These are phyloP conservation scores for Aspergillus proliferans DNA, from an alignment of 2,329 filamentous ascomycete species.

Conservation along the genomic window DNA sequence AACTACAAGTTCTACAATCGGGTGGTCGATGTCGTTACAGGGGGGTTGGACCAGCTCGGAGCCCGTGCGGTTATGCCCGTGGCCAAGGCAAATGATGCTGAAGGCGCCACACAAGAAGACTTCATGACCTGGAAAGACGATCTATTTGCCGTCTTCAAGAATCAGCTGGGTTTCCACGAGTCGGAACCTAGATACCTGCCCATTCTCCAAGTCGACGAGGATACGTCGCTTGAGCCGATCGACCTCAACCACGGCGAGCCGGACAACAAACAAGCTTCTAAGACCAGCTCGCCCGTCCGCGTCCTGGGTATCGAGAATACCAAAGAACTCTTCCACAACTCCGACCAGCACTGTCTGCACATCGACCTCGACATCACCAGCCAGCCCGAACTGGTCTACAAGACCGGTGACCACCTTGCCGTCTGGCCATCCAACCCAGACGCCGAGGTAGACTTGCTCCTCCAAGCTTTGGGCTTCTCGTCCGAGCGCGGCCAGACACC, in stretches of 20 bases:
- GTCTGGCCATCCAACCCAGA: conserved; percentile 88
- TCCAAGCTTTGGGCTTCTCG: conserved; percentile 62
- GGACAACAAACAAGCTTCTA: conserved; percentile 65
- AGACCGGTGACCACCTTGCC: conserved; percentile 87
- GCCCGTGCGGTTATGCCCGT: conserved; percentile 70
- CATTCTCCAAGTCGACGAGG: conserved; percentile 67
- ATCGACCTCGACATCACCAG: conserved; percentile 80
- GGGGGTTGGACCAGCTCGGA: conserved; percentile 67
- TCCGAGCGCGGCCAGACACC: conserved; percentile 17
- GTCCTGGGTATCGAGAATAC: conserved; percentile 78
- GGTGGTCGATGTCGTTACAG: conserved; percentile 81
- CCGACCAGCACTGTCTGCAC: conserved; percentile 80
- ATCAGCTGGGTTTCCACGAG: conserved; percentile 76
- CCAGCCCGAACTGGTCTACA: conserved; percentile 74
- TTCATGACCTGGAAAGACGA: conserved; percentile 94
- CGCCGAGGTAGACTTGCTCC: conserved; percentile 74
- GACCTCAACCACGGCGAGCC: conserved; percentile 85
- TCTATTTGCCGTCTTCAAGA: conserved; percentile 74
- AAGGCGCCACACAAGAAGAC: conserved; percentile 93
- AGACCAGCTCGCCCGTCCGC: conserved; percentile 68
- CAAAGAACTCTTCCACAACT: conserved; percentile 70
- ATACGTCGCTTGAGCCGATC: conserved; percentile 62
- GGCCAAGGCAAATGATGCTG: conserved; percentile 87
- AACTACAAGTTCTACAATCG: conserved; percentile 97
- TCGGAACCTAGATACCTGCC: conserved; percentile 86